phyloP scores from a whole-genome alignment of 2,329 filamentous ascomycete species.

The Sphaerulina musiva region DNA sequence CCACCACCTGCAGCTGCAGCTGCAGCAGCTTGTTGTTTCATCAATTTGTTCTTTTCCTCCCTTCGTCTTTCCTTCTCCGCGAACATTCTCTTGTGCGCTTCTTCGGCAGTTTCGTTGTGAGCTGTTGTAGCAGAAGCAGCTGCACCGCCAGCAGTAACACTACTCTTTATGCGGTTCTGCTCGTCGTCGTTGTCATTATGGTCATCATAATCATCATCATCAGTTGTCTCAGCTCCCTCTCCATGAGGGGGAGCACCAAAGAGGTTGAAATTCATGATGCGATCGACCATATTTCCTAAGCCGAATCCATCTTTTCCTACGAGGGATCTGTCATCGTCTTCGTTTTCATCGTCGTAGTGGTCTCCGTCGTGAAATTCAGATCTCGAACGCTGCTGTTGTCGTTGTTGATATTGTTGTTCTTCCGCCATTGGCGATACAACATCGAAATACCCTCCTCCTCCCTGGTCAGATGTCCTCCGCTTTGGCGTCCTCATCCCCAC shows the following conservation, averaged over 20 bases:
- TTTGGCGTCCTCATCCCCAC: conserved; percentile 35
- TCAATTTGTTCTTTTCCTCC: conserved; percentile 32
- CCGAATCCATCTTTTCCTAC: conserved; percentile 50
- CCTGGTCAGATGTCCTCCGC: conserved; percentile 10
- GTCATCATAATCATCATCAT: conserved; percentile 20
- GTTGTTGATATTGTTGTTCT: conserved; percentile 1
- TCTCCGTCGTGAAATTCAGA: conserved; percentile 47
- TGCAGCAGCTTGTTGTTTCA: conserved; percentile 19
- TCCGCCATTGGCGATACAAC: neutral
- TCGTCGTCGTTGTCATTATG: neutral
- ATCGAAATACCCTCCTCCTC: conserved; percentile 30
- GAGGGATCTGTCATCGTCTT: conserved; percentile 44
- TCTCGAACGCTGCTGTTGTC: conserved; percentile 7
- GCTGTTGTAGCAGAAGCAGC: conserved; percentile 15
- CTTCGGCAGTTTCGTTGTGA: conserved; percentile 28
- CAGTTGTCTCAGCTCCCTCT: conserved; percentile 37
- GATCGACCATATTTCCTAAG: conserved; percentile 52
- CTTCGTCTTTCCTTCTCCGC: conserved; percentile 30
- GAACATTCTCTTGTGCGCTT: conserved; percentile 28
- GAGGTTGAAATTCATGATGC: conserved; percentile 52
- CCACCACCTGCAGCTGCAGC: conserved; percentile 22
- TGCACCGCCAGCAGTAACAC: conserved; percentile 12
- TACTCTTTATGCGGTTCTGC: conserved; percentile 20
- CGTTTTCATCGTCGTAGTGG: conserved; percentile 32
- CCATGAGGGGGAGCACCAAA: conserved; percentile 47